These are phyloP conservation scores for Leishmania turanica DNA, from an alignment of 208 protist genomes.

Conservation along the genomic window DNA sequence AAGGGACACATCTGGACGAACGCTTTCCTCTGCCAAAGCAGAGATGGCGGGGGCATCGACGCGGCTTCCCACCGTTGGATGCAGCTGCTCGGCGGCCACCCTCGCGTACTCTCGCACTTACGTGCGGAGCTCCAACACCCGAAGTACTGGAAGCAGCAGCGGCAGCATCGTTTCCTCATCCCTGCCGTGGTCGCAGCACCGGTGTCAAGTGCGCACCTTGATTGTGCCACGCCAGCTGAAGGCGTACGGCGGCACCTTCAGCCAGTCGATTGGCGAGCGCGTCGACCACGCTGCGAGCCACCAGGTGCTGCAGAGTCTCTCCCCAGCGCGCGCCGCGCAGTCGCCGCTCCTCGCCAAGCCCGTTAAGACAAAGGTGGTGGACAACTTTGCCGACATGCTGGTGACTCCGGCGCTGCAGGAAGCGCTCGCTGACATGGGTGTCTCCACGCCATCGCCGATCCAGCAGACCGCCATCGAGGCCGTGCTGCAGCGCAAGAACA, in stretches of 20 bases:
- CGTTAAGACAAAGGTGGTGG: conserved; percentile 64
- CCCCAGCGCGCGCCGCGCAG: conserved; percentile 41
- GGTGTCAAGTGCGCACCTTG: conserved; percentile 35
- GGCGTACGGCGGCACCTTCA: conserved; percentile 82
- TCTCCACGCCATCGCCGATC: conserved; percentile 78
- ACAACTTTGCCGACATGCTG: conserved; percentile 73
- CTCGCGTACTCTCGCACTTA: neutral
- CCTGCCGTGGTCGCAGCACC: conserved; percentile 4
- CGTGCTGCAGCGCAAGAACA: conserved; percentile 66
- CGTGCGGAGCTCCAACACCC: neutral
- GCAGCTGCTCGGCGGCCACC: conserved; percentile 1
- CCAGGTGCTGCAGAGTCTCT: conserved; percentile 71
- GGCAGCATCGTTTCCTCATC: neutral
- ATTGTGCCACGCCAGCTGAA: conserved; percentile 82
- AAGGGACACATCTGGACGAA: neutral
- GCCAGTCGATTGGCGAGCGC: conserved; percentile 69
- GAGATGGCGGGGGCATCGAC: neutral
- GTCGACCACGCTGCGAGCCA: conserved; percentile 53
- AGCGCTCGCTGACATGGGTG: conserved; percentile 40
- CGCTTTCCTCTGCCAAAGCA: neutral
- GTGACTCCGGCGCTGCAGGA: conserved; percentile 46
- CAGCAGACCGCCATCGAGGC: conserved; percentile 81
- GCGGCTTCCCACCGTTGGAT: neutral
- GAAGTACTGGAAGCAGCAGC: neutral
- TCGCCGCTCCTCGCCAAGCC: conserved; percentile 61